Evolutionary conservation across 495 filamentous ascomycete species (phyloP), one percentile per base, ranked within the genome.

Genomic region (Parachaetomium inaequale): DNA sequence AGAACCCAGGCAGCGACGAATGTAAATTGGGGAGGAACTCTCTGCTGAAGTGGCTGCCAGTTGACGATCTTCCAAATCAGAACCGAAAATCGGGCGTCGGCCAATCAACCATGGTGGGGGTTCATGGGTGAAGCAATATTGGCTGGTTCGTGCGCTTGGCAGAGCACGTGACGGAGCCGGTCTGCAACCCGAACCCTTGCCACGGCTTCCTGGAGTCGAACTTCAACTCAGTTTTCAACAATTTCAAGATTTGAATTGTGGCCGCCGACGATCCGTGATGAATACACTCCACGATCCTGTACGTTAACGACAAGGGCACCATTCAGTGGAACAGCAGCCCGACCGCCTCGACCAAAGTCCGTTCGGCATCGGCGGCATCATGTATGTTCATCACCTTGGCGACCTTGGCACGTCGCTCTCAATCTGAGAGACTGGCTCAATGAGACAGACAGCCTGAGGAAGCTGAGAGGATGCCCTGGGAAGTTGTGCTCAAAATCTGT

Each of bases 21-120:
- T 17, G 60, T 46, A 23, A 55, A 38, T 36, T 47, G 36, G 34
- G n/a, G 42, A 40, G 47, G 46, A 49, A 63, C 53, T 55, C 62
- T 62, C 31, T 59, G 25, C 46, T 61, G 52, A 43, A 52, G 54
- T 61, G 31, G 38, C 53, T 47, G 63, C 58, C 58, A 52, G 58
- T 65, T 61, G 63, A 65, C 56, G 49, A 53, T 65, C 46, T 58
- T 63, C 51, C 46, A 71, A 71, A 69, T 57, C 66, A 68, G 67
- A 61, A 62, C 70, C 52, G 51, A 63, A 72, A 69, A 63, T 65
- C 55, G 19, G 61, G 54, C 66, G 61, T 69, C 70, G 68, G 65
- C 70, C 70, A 72, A 72, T 72, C 70, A 72, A 70, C 68, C 59
- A 58, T 66, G 66, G 70, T 73, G 70, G 70, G 70, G 70, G 59